phyloP scores from a whole-genome alignment of 805 yeast species.

The Yueomyces sp. region DNA sequence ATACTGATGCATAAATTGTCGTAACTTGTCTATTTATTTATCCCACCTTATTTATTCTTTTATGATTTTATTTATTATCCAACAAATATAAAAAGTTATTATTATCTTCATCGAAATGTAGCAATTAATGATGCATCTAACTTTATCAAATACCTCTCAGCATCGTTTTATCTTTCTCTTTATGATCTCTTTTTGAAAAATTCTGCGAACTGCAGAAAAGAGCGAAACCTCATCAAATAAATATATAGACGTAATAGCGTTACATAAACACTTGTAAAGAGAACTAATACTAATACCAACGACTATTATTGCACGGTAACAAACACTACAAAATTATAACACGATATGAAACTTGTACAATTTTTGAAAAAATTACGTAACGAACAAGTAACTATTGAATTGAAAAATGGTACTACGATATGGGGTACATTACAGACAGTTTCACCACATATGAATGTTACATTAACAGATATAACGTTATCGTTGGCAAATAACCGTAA shows the following conservation, averaged over 20 bases:
- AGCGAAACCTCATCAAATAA: not conserved
- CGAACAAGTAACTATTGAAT: constrained; percentile 80
- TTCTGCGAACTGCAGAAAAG: not conserved
- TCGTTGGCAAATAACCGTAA: constrained; percentile 30
- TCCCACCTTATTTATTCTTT: no score
- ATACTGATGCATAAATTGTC: no score
- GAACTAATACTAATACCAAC: no score
- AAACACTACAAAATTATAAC: not conserved
- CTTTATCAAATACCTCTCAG: no score
- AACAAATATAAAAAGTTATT: no score
- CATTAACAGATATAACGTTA: constrained; percentile 68
- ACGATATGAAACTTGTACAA: constrained; percentile 20
- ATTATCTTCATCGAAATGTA: no score
- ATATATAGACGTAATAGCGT: not conserved
- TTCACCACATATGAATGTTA: constrained; percentile 82
- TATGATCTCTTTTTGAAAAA: not conserved
- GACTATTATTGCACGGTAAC: not conserved
- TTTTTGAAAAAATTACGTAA: constrained; percentile 76
- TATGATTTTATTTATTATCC: no score
- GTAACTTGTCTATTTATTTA: no score
- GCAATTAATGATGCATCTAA: no score
- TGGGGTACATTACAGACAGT: constrained; percentile 78
- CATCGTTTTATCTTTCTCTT: no score
- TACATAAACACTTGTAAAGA: no score
- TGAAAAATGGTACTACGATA: constrained; percentile 80